phyloP scores from a whole-genome alignment of 2,329 filamentous ascomycete species.

The Seiridium cupressi region DNA sequence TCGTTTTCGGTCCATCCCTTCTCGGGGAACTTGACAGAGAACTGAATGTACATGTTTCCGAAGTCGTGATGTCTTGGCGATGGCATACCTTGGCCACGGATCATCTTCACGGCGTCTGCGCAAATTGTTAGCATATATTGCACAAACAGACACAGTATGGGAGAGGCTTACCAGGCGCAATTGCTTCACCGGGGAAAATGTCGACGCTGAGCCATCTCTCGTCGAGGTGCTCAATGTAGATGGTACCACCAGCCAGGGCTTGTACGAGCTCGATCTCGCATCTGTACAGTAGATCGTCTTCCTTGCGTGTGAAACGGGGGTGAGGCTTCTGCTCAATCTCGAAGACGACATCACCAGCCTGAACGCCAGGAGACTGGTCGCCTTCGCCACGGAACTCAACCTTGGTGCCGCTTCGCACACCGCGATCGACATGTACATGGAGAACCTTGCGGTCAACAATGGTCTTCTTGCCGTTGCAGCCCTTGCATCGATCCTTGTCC shows the following conservation, averaged over 20 bases:
- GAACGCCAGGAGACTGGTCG: conserved; percentile 89
- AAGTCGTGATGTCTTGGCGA: conserved; percentile 91
- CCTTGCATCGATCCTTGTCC: conserved; percentile 97
- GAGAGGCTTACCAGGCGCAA: conserved; percentile 73
- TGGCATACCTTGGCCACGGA: conserved; percentile 97
- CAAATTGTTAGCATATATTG: conserved; percentile 16
- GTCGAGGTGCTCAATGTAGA: conserved; percentile 94
- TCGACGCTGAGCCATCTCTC: conserved; percentile 95
- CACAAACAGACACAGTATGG: not conserved
- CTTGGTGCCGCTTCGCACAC: conserved; percentile 91
- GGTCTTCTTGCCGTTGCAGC: conserved; percentile 96
- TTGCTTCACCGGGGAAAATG: conserved; percentile 91
- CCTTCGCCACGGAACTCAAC: conserved; percentile 97
- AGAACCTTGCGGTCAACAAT: conserved; percentile 96
- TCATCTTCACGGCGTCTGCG: conserved; percentile 83
- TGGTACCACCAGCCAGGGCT: conserved; percentile 84
- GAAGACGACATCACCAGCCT: conserved; percentile 95
- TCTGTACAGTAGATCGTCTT: conserved; percentile 93
- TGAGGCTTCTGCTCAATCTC: conserved; percentile 99
- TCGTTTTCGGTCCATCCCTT: conserved; percentile 66
- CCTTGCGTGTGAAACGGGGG: conserved; percentile 88
- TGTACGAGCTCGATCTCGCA: conserved; percentile 95
- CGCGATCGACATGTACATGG: conserved; percentile 94
- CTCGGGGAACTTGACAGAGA: conserved; percentile 95
- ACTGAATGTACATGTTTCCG: conserved; percentile 96